Conservation (phyloP, 495 filamentous ascomycete species). For the Neurospora intermedia region DNA sequence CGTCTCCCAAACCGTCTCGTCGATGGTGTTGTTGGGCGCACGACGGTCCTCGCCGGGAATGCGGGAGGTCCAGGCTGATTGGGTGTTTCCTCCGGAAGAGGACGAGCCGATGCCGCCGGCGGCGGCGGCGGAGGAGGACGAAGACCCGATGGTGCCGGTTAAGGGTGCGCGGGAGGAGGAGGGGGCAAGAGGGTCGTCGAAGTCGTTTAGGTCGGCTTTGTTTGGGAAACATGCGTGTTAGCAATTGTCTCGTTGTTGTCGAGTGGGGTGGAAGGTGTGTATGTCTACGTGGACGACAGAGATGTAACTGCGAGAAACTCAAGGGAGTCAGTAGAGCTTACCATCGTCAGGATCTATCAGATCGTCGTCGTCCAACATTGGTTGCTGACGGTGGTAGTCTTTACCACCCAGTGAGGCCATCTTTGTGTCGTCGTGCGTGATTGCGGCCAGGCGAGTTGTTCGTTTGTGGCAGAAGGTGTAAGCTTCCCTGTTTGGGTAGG, state of each 20-base stretch:
- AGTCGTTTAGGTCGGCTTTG: constrained; percentile 70
- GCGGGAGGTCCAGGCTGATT: constrained; percentile 67
- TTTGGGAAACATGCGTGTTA: neutral
- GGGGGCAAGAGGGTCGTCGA: constrained; percentile 69
- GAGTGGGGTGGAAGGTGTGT: neutral
- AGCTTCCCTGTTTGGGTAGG: neutral
- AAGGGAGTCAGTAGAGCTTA: constrained; percentile 23
- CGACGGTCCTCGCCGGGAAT: constrained; percentile 93
- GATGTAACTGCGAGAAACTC: neutral
- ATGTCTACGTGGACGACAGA: neutral
- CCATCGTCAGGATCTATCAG: constrained; percentile 95
- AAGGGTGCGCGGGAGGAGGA: constrained; percentile 61
- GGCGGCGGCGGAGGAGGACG: constrained; percentile 31
- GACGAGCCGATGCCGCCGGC: constrained; percentile 24
- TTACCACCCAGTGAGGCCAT: neutral
- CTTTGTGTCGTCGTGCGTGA: neutral
- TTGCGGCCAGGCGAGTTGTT: neutral
- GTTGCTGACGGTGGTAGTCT: neutral
- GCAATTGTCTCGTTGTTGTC: neutral
- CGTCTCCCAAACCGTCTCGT: constrained; percentile 94
- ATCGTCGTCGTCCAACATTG: constrained; percentile 54
- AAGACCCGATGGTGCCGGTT: constrained; percentile 62
- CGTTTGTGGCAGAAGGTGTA: neutral
- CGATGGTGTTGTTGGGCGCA: constrained; percentile 85
- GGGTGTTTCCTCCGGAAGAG: constrained; percentile 23